phyloP scores from a whole-genome alignment of 495 filamentous ascomycete genomes.

The Rhizodiscina lignyota region DNA sequence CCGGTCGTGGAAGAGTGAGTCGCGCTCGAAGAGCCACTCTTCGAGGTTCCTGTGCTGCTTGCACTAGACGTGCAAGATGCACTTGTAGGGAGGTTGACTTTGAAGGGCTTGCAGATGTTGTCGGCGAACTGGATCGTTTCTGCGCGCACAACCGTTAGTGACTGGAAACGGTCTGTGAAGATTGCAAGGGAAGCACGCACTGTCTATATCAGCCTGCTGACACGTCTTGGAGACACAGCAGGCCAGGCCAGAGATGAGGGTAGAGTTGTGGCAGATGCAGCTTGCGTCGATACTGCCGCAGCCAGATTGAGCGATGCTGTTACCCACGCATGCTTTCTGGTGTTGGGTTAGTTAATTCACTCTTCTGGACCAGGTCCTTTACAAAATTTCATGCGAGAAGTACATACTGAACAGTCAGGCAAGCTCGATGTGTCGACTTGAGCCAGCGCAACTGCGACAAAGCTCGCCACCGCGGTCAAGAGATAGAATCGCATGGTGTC shows the following conservation, averaged over 20 bases:
- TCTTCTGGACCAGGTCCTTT: not conserved
- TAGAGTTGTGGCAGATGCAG: conserved; percentile 49
- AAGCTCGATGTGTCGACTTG: not conserved
- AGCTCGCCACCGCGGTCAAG: not conserved
- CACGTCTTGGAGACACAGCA: conserved; percentile 51
- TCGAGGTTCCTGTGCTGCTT: not conserved
- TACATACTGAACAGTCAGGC: conserved; percentile 1
- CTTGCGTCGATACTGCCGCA: conserved; percentile 38
- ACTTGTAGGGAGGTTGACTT: conserved; percentile 13
- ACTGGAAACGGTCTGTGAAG: not conserved
- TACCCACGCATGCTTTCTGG: conserved; percentile 16
- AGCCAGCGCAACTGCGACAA: not conserved
- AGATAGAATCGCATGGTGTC: not conserved
- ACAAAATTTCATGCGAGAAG: not conserved
- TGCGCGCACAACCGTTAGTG: conserved; percentile 10
- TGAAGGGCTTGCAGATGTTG: conserved; percentile 27
- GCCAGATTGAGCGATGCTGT: conserved; percentile 21
- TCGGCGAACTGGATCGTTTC: conserved; percentile 33
- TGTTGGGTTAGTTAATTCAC: not conserved
- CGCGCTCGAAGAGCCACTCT: conserved; percentile 4
- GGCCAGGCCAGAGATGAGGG: conserved; percentile 42
- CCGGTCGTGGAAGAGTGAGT: too few species aligned
- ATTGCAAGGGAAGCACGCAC: conserved; percentile 20
- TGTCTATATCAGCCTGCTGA: conserved; percentile 32
- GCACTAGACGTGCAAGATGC: conserved; percentile 20